Conservation (phyloP, 805 yeast species). For the Sugiyamaella lignohabitans region DNA sequence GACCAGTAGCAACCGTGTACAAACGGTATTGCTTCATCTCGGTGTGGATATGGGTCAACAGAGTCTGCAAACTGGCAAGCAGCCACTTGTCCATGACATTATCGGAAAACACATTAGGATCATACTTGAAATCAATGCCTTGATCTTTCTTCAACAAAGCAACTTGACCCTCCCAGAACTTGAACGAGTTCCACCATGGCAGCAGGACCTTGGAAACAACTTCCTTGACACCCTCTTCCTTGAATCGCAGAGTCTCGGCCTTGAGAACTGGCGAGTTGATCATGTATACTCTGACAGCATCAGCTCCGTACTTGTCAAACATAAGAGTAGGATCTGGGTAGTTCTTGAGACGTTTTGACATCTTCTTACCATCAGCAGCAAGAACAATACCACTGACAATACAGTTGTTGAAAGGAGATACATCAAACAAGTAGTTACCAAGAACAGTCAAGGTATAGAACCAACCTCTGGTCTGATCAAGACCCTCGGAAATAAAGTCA, state of each 20-base stretch:
- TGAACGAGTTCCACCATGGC: conserved; percentile 99
- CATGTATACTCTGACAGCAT: conserved; percentile 90
- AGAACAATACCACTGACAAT: conserved; percentile 94
- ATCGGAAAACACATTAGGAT: conserved; percentile 54
- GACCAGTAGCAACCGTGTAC: conserved; percentile 92
- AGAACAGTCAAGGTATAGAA: conserved; percentile 92
- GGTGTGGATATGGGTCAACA: conserved; percentile 73
- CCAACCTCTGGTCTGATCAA: conserved; percentile 99
- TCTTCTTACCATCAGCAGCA: conserved; percentile 97
- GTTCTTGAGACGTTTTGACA: conserved; percentile 97
- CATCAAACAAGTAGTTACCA: conserved; percentile 89
- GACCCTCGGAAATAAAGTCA: conserved; percentile 95
- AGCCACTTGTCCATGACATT: conserved; percentile 99
- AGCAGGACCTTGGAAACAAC: conserved; percentile 90
- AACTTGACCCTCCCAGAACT: conserved; percentile 92
- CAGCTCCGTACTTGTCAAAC: conserved; percentile 90
- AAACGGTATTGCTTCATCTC: conserved; percentile 90
- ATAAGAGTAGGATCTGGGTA: conserved; percentile 91
- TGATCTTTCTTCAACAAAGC: conserved; percentile 74
- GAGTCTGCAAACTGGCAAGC: conserved; percentile 90
- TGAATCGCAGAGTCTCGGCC: conserved; percentile 94
- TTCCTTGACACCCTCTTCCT: conserved; percentile 98
- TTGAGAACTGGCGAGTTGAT: conserved; percentile 96
- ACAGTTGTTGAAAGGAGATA: conserved; percentile 91
- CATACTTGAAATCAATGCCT: conserved; percentile 63